Conservation (phyloP, 2,329 filamentous ascomycete species). For the Pestalotiopsis sp. region DNA sequence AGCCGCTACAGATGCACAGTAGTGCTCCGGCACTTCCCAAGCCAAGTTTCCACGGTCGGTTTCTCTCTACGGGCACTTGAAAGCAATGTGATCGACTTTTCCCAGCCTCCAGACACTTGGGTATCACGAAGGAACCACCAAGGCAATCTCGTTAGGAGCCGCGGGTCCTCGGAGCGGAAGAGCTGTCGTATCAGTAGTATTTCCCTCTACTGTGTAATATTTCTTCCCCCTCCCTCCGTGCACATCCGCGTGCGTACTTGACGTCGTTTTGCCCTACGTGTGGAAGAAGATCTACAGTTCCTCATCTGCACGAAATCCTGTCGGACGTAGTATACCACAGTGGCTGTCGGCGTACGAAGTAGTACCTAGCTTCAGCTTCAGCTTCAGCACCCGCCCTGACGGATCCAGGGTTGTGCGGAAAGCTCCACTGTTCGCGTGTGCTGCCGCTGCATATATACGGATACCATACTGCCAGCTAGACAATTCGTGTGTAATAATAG, state of each 20-base stretch:
- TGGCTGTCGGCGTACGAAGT: neutral
- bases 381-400: neutral
- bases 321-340: neutral
- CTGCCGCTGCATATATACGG: neutral
- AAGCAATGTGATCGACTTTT: too few species aligned
- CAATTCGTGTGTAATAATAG: too few species aligned
- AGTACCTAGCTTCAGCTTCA: neutral
- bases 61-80: too few species aligned
- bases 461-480: neutral
- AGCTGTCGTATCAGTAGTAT: neutral
- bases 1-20: too few species aligned
- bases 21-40: too few species aligned
- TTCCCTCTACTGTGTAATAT: neutral
- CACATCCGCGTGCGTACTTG: neutral
- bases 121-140: too few species aligned
- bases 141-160: neutral
- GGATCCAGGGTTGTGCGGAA: neutral
- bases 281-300: neutral
- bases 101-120: too few species aligned
- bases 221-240: neutral
- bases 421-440: neutral
- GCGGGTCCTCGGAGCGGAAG: neutral
- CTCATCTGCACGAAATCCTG: neutral
- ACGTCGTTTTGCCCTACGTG: neutral
- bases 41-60: too few species aligned